Evolutionary conservation across 495 filamentous ascomycete genomes (phyloP), one percentile per base, ranked within the genome.

Genomic region (Articulospora tetracladia): DNA sequence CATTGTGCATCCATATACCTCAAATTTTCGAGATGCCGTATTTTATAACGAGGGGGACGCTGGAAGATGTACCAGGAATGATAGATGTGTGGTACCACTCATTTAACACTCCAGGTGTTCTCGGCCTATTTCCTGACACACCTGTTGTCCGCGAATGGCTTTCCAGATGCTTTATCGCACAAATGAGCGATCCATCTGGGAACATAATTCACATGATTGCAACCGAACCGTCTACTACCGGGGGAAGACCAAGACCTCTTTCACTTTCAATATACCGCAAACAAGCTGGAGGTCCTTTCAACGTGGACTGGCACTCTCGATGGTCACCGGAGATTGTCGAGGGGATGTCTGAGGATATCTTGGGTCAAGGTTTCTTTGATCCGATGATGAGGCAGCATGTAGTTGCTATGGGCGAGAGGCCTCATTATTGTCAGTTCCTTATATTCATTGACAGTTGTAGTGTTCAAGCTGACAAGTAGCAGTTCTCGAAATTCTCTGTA

Each of bases 401-500:
- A 17, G 44, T 27, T 50, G 41, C 41, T 39, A 56, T 61, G 52
- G 59, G 52, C 2, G 39, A 22, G 2, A 24, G 44, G 22, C 11
- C 22, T 1, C 59, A 61, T 51, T 55, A 49, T 39, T 55, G 34
- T 47, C 30, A 44, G 32, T 25, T 17, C 13, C 32, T n/a, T 22
- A 51, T 39, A n/a, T 3, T 41, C 2, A 13, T 23, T 54, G 1
- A 11, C 12, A 23, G 23, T 19, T 17, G 17, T 20, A 25, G 48
- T 47, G n/a, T 11, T 10, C 7, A 20, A 30, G 55, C 44, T 58
- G 27, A 58, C 49, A 13, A 19, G 6, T 6, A 22, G n/a, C 30
- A 55, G 51, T 57, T 30, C 47, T 62, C 8, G 60, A 62, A 25
- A 25, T 57, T 8, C 17, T 62, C 3, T 53, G 30, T 7, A 57